These are phyloP conservation scores for Mycena floridula DNA, from an alignment of 768 basidiomycete species.

Conservation along the genomic window DNA sequence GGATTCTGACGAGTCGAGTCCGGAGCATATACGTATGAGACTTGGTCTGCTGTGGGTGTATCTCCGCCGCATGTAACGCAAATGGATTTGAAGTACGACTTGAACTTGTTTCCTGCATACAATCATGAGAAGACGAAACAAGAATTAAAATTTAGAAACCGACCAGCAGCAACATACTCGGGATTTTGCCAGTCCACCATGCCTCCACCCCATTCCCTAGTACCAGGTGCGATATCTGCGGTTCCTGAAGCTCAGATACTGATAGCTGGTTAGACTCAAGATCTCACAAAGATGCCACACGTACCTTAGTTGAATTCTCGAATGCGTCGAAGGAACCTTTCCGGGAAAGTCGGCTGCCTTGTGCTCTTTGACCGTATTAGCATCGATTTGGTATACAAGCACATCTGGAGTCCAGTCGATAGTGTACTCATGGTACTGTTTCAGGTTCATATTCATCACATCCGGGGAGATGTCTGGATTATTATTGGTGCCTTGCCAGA, in stretches of 20 bases:
- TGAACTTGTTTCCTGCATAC: slow-evolving; percentile 54
- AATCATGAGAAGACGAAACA: neutral
- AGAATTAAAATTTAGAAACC: neutral
- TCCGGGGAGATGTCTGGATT: slow-evolving; percentile 44
- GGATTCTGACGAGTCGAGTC: neutral
- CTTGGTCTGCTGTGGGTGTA: slow-evolving; percentile 37
- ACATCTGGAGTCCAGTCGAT: slow-evolving; percentile 75
- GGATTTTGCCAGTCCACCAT: slow-evolving; percentile 77
- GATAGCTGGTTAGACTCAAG: too few species aligned
- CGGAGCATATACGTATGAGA: slow-evolving; percentile 54
- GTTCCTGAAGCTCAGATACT: too few species aligned
- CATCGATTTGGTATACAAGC: slow-evolving; percentile 66
- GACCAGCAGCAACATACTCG: slow-evolving; percentile 42
- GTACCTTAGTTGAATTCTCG: slow-evolving; percentile 78
- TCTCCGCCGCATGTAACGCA: slow-evolving; percentile 59
- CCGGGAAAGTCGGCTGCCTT: slow-evolving; percentile 50
- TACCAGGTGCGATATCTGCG: too few species aligned
- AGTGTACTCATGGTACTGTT: slow-evolving; percentile 75
- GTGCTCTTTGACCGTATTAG: slow-evolving; percentile 62
- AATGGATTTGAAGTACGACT: slow-evolving; percentile 56
- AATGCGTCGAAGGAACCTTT: slow-evolving; percentile 72
- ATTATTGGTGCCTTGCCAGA: slow-evolving; percentile 71
- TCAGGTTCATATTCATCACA: slow-evolving; percentile 56
- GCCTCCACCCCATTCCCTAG: slow-evolving; percentile 75
- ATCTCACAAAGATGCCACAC: too few species aligned